Percentiles rank a stretch among this genome's conserved stretches.
Conservation (phyloP, 1,139 yeast species). For the Meyerozyma sp. region DNA sequence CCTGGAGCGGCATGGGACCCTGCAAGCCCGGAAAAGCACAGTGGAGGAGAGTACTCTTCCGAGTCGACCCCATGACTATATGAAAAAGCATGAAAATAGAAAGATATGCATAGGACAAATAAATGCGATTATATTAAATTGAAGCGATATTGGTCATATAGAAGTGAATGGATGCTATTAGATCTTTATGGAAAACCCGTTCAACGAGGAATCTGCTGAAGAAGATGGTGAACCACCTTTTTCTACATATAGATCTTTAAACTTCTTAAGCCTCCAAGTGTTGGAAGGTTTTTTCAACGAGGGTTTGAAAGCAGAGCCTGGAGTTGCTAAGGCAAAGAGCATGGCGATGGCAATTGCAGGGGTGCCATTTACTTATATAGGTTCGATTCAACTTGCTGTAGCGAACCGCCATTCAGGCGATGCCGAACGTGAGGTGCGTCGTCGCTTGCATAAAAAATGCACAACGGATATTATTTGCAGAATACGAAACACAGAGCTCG, state of each 20-base stretch:
- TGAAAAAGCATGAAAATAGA: not conserved
- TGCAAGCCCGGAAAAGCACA: slow-evolving; percentile 23
- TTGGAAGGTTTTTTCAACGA: slow-evolving; percentile 27
- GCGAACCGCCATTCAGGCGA: not conserved
- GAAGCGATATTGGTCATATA: not conserved
- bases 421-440: not conserved
- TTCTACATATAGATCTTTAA: slow-evolving; percentile 20
- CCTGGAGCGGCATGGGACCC: slow-evolving; percentile 52
- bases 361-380: not conserved
- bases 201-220: slow-evolving; percentile 7
- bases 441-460: not conserved
- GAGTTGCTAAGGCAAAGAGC: slow-evolving; percentile 35
- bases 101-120: no score
- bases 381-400: not conserved
- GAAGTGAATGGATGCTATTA: not conserved
- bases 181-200: not conserved
- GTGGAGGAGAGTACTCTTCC: slow-evolving; percentile 24
- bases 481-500: not conserved
- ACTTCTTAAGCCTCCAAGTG: slow-evolving; percentile 35
- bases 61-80: slow-evolving; percentile 13
- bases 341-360: slow-evolving; percentile 8
- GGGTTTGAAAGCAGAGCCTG: slow-evolving; percentile 39
- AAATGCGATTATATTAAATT: not conserved
- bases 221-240: slow-evolving; percentile 11
- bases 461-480: not conserved